Conservation (phyloP, 176 grass and related monocot species). For the Zea mays region Zm-B73-REFERENCE-NAM-5.0 NC_050101.1:107931001-107931500, state of each 20-base stretch:
- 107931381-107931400: not conserved
- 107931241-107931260: conserved; percentile 26
- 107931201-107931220: conserved; percentile 39
- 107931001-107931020: conserved; percentile 65
- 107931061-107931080: conserved; percentile 64
- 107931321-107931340: not conserved
- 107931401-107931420: not conserved
- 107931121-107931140: not conserved
- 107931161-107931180: not conserved
- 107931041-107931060: not conserved
- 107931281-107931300: conserved; percentile 34
- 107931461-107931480: conserved; percentile 23
- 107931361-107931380: no score
- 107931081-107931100: conserved; percentile 51
- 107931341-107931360: not conserved
- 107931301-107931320: not conserved
- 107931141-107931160: not conserved
- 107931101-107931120: not conserved
- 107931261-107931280: conserved; percentile 19
- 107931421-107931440: no score
- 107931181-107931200: not conserved
- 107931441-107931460: not conserved
- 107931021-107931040: conserved; percentile 25
- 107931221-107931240: conserved; percentile 16
- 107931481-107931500: not conserved